Conservation (phyloP, 306 rosid genomes). For the Styphnolobium japonicum region DNA sequence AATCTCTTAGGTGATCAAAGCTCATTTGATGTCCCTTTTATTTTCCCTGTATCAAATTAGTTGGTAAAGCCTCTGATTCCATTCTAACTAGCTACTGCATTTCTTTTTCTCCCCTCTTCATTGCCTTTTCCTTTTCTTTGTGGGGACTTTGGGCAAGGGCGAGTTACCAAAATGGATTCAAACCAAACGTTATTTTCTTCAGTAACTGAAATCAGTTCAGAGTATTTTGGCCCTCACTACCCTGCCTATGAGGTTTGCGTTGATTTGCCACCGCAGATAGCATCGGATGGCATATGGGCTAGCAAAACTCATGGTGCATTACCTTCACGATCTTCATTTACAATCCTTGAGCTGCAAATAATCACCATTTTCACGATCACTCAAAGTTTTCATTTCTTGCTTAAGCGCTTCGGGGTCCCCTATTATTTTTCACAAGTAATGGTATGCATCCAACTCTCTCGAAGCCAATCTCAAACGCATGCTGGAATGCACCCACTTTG, state of each 20-base stretch:
- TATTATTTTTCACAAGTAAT: conserved; percentile 41
- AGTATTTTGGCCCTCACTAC: no score
- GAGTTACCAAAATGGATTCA: not conserved
- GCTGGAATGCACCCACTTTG: no score
- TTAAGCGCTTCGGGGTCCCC: conserved; percentile 46
- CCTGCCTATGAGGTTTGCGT: not conserved
- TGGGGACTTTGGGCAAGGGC: not conserved
- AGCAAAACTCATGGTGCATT: no score
- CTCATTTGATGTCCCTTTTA: not conserved
- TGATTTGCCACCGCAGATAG: not conserved
- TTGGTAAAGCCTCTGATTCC: no score
- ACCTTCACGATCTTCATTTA: conserved; percentile 10
- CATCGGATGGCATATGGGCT: conserved; percentile 20
- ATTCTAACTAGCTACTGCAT: not conserved
- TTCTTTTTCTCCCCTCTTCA: not conserved
- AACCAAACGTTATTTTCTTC: not conserved
- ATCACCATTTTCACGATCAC: conserved; percentile 22
- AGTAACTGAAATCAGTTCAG: not conserved
- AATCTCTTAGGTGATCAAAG: not conserved
- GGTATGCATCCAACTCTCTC: conserved; percentile 29
- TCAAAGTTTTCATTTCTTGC: conserved; percentile 30
- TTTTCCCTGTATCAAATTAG: no score
- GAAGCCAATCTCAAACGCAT: no score
- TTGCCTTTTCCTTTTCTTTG: not conserved
- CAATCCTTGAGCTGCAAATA: conserved; percentile 46